phyloP scores from a whole-genome alignment of 2,329 filamentous ascomycete species.

The Leptosphaerulina australis region DNA sequence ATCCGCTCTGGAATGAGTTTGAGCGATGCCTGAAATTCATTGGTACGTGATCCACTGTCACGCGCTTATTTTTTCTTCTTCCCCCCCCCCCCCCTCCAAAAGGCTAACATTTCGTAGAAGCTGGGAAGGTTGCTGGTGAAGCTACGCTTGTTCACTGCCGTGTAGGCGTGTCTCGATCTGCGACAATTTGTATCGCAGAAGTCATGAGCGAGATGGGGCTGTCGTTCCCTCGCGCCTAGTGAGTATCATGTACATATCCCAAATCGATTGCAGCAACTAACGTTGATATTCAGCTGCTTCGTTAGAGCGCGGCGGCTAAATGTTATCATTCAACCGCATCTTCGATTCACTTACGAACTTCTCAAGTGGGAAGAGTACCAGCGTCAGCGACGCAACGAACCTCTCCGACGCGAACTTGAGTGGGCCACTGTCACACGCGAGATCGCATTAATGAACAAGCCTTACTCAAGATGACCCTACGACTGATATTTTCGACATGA shows the following conservation, averaged over 20 bases:
- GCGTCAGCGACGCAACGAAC: slow-evolving; percentile 60
- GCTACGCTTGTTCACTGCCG: slow-evolving; percentile 95
- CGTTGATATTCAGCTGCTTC: slow-evolving; percentile 67
- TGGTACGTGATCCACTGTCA: slow-evolving; percentile 66
- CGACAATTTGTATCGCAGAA: slow-evolving; percentile 98
- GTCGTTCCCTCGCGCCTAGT: slow-evolving; percentile 89
- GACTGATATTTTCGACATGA: slow-evolving; percentile 22
- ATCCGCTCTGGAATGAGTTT: slow-evolving; percentile 86
- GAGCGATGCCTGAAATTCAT: slow-evolving; percentile 88
- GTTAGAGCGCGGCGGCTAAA: slow-evolving; percentile 91
- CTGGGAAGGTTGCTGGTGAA: slow-evolving; percentile 74
- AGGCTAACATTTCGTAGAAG: slow-evolving; percentile 62
- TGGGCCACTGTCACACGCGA: slow-evolving; percentile 89
- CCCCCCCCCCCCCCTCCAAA: neutral
- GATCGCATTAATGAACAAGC: slow-evolving; percentile 94
- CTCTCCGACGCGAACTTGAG: slow-evolving; percentile 78
- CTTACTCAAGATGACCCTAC: slow-evolving; percentile 72
- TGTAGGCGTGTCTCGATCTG: slow-evolving; percentile 92
- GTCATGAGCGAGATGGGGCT: slow-evolving; percentile 84
- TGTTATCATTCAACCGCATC: slow-evolving; percentile 96
- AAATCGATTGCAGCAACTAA: slow-evolving; percentile 24
- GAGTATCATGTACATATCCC: slow-evolving; percentile 37
- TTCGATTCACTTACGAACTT: slow-evolving; percentile 90
- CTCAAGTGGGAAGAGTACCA: slow-evolving; percentile 92
- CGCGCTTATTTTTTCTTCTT: too few species aligned